These are phyloP conservation scores for Rhododendron williamsianum DNA, from an alignment of 148 eudicot species.

Conservation along the genomic window DNA sequence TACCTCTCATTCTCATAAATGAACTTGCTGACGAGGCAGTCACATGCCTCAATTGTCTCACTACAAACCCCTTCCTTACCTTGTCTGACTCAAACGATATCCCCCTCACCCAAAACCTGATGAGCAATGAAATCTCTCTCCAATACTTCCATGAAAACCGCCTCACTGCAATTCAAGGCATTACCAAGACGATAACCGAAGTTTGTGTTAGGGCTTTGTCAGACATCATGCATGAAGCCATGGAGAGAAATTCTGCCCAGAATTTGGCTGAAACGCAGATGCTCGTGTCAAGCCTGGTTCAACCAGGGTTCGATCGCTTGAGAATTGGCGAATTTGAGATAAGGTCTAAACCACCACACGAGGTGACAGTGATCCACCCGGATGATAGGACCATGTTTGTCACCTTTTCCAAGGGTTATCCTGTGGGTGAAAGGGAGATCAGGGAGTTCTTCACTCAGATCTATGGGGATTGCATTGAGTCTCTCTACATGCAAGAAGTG, in stretches of 20 bases:
- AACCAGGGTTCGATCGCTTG: background rate
- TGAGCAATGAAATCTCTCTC: constrained; percentile 24
- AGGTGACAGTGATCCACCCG: constrained; percentile 3
- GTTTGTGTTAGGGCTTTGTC: constrained; percentile 26
- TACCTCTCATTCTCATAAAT: constrained; percentile 17
- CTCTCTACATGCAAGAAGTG: constrained; percentile 43
- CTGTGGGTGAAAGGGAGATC: constrained; percentile 35
- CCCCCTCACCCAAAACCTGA: constrained; percentile 26
- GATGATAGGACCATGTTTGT: constrained; percentile 42
- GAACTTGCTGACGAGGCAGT: constrained; percentile 39
- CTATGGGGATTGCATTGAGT: constrained; percentile 43
- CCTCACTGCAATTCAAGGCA: background rate
- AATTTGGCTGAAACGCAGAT: background rate
- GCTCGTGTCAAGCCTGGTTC: background rate
- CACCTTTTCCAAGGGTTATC: constrained; percentile 53
- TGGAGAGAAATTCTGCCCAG: background rate
- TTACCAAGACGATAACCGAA: constrained; percentile 6
- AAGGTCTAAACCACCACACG: background rate
- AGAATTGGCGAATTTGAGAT: background rate
- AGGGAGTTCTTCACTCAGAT: constrained; percentile 22
- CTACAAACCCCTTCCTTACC: constrained; percentile 4
- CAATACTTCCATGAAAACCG: constrained; percentile 27
- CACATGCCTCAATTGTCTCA: constrained; percentile 24
- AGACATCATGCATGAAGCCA: constrained; percentile 26
- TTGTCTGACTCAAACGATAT: constrained; percentile 13